Evolutionary conservation across 495 filamentous ascomycete species (phyloP).

Genomic region (Geoglossum glabrum): DNA sequence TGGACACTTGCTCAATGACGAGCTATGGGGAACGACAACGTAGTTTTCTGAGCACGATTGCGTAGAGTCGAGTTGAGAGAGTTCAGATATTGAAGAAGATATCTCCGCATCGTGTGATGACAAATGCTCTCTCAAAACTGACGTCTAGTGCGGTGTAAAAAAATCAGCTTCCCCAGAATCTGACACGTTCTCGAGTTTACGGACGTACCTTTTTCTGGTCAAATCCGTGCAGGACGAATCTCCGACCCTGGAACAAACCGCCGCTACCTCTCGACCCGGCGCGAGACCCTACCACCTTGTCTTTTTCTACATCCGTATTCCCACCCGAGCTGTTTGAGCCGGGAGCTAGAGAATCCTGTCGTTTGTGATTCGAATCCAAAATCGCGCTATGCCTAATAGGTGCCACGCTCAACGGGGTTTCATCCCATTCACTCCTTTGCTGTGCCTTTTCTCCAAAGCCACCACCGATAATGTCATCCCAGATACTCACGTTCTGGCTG

Average conservation of each 20-base stretch:
- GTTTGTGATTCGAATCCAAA: background rate
- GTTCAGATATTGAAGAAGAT: conserved; percentile 22
- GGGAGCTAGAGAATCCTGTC: background rate
- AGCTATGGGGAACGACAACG: conserved; percentile 35
- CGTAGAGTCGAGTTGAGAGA: conserved; percentile 22
- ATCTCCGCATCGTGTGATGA: conserved; percentile 31
- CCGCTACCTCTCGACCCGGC: background rate
- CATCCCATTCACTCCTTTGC: conserved; percentile 17
- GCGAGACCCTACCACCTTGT: background rate
- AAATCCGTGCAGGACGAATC: conserved; percentile 50
- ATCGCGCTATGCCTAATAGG: background rate
- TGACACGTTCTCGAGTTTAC: background rate
- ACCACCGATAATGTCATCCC: conserved; percentile 64
- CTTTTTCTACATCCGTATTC: background rate
- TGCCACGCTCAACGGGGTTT: conserved; percentile 6
- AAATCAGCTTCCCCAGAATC: conserved; percentile 4
- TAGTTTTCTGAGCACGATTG: conserved; percentile 23
- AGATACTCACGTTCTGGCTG: conserved; percentile 62
- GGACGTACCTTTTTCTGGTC: conserved; percentile 27
- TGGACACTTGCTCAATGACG: conserved; percentile 18
- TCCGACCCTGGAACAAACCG: conserved; percentile 32
- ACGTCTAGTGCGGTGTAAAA: conserved; percentile 15
- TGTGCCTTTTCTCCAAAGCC: conserved; percentile 20
- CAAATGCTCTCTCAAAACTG: conserved; percentile 30
- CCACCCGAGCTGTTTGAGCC: background rate